Evolutionary conservation across 257 asterid species (phyloP), one percentile per base, ranked within the genome.

Genomic region (Solanum piurae): DNA sequence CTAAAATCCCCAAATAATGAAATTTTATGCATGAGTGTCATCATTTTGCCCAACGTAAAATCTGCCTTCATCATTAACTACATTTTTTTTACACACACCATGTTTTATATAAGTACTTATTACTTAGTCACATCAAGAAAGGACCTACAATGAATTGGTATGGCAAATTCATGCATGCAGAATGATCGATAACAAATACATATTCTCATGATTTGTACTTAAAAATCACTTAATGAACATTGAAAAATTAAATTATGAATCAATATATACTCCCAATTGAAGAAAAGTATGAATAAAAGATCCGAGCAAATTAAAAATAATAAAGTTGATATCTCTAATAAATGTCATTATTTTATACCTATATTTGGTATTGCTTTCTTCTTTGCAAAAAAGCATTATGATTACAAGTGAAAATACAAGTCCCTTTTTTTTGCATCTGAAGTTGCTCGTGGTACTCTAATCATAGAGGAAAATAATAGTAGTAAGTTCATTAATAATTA

Each of bases 21-120:
- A 87, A 90, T 49, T 88, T 89, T 90, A 90, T 88, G 92, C 91
- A 90, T 85, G 92, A 84, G 88, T 9, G 83, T 37, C 77, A 90
- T 88, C 89, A 88, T 87, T 87, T 88, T 90, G 91, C 88, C 83
- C 71, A 52, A 71, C 36, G 23, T 84, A 71, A 71, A 88, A 68
- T 72, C 55, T 49, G 58, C 34, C n/a, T 76, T 33, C 58, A 68
- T 83, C 86, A 75, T 38, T 27, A 23, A 73, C 55, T 40, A 11
- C 9, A 29, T 25, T 31, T 80, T 69, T 52, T n/a, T 18, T 5
- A 16, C 10, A 55, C 25, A 7, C 25, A 58, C 25, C 66, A 58
- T 58, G 12, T 20, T 58, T 58, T 58, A 20, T 20, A 7, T 58
- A 58, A 58, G 66, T 58, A 58, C 25, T 58, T 58, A 8, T 58